A percentile compares a stretch with the other conserved stretches of the same genome.
These are phyloP conservation scores for Inga laurina DNA, from an alignment of 306 rosid genomes.

Conservation along the genomic window DNA sequence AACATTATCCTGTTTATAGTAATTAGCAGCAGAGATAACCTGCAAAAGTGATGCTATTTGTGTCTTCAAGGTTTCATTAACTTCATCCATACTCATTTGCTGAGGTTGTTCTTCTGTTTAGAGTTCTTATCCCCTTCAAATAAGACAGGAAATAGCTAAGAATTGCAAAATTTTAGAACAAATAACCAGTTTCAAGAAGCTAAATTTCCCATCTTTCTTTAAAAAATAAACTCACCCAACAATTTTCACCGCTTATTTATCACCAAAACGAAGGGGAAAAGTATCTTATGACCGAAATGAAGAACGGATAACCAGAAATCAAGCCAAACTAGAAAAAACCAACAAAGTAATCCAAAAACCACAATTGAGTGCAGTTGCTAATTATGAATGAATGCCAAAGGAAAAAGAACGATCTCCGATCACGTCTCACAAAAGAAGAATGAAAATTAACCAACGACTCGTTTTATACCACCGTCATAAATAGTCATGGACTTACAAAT, in stretches of 20 bases:
- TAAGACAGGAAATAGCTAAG: conserved; percentile 13
- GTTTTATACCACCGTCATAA: not conserved
- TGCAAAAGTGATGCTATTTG: conserved; percentile 39
- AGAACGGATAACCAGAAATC: not conserved
- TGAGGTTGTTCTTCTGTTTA: conserved; percentile 25
- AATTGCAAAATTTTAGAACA: not conserved
- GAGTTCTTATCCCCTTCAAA: not conserved
- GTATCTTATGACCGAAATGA: not conserved
- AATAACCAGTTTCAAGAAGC: conserved; percentile 5
- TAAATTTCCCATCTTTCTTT: not conserved
- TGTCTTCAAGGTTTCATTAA: conserved; percentile 44
- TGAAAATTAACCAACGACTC: not conserved
- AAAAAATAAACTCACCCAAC: not conserved
- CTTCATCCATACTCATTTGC: conserved; percentile 28
- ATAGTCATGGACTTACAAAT: not conserved
- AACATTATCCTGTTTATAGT: conserved; percentile 43
- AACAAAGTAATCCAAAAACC: not conserved
- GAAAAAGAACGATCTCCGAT: not conserved
- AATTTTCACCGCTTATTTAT: not conserved
- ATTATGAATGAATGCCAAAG: not conserved
- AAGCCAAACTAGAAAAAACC: not conserved
- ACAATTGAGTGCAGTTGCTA: not conserved
- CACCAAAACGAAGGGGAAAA: not conserved
- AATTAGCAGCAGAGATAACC: conserved; percentile 26
- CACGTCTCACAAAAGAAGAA: not conserved